Conservation (phyloP, 116 monocot species). For the Trichopus zeylanicus region DNA sequence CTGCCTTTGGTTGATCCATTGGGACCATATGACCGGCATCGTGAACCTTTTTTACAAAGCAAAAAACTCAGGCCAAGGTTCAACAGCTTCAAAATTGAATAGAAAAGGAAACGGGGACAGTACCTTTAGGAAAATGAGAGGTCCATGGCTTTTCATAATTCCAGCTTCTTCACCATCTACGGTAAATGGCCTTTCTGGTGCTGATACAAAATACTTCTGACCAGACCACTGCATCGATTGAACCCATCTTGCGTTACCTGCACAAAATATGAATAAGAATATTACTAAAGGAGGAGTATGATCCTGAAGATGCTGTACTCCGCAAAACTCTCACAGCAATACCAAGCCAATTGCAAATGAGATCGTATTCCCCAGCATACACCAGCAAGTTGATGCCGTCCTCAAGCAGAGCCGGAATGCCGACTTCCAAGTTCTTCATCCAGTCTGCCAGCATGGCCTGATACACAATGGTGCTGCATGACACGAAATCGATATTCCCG, state of each 20-base stretch:
- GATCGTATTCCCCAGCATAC: constrained; percentile 89
- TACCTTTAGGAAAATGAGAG: constrained; percentile 71
- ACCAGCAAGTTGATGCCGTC: constrained; percentile 71
- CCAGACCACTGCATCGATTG: constrained; percentile 85
- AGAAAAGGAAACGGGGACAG: too few species aligned
- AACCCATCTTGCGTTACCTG: constrained; percentile 87
- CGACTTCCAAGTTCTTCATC: constrained; percentile 85
- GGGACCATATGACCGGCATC: constrained; percentile 67
- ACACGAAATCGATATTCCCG: constrained; percentile 59
- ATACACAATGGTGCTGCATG: constrained; percentile 65
- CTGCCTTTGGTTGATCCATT: constrained; percentile 58
- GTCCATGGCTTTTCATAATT: constrained; percentile 45
- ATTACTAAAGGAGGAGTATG: neutral
- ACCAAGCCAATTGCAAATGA: constrained; percentile 97
- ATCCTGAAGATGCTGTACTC: too few species aligned
- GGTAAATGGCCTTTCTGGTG: constrained; percentile 29
- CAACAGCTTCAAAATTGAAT: too few species aligned
- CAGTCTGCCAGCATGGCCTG: constrained; percentile 69
- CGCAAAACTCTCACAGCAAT: neutral
- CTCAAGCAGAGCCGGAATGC: constrained; percentile 77
- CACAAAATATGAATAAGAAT: neutral
- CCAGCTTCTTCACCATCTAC: constrained; percentile 56
- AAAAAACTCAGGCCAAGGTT: too few species aligned
- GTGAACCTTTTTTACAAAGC: constrained; percentile 55
- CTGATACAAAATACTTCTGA: constrained; percentile 31